phyloP scores from a whole-genome alignment of 2,329 filamentous ascomycete species.

The Ophiostoma ulmi region DNA sequence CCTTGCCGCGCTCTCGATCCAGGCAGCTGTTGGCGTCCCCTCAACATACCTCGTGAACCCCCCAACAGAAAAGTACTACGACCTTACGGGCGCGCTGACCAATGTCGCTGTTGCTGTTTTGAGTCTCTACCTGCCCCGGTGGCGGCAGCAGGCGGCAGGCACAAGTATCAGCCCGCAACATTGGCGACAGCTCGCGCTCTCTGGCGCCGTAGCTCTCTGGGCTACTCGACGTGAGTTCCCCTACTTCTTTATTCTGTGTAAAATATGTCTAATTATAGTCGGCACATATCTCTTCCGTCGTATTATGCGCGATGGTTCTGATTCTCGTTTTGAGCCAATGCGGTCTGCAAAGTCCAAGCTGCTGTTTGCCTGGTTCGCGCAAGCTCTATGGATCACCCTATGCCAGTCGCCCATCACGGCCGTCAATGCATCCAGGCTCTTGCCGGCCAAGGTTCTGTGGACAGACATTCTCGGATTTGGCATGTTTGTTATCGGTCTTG shows the following conservation, averaged over 20 bases:
- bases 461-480: not conserved
- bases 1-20: conserved; percentile 58
- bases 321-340: conserved; percentile 46
- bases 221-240: conserved; percentile 49
- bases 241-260: not conserved
- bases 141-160: conserved; percentile 40
- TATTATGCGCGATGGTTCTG: conserved; percentile 54
- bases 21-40: conserved; percentile 57
- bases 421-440: conserved; percentile 47
- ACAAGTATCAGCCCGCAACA: conserved; percentile 42
- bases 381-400: conserved; percentile 64
- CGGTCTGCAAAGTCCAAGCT: conserved; percentile 37
- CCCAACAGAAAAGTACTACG: conserved; percentile 63
- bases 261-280: conserved; percentile 39
- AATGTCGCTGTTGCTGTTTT: conserved; percentile 60
- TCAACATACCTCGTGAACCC: conserved; percentile 45
- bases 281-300: conserved; percentile 49
- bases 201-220: conserved; percentile 49
- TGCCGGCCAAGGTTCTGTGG: not conserved
- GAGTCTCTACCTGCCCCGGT: conserved; percentile 55
- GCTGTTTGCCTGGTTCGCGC: conserved; percentile 42
- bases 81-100: conserved; percentile 60
- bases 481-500: conserved; percentile 56
- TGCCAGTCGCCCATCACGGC: conserved; percentile 61
- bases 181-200: conserved; percentile 51